Percentiles rank a stretch among this genome's conserved stretches.
Conservation (phyloP, 306 rosid genomes). For the Hippophae gyantsensis region DNA sequence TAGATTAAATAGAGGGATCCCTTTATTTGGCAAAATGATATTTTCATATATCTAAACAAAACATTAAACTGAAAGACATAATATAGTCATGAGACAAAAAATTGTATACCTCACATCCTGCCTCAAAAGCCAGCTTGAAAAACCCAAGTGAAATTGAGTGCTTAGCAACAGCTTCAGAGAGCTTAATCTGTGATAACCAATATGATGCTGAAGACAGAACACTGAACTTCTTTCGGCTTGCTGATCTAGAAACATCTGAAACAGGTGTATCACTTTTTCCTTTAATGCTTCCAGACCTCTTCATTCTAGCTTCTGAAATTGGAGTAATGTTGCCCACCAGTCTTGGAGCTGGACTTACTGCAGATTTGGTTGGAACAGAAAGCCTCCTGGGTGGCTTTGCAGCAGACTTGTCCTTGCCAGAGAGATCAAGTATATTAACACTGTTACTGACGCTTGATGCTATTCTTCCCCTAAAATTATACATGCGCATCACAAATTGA, state of each 20-base stretch:
- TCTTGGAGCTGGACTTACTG: slow-evolving; percentile 46
- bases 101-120: slow-evolving; percentile 65
- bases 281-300: slow-evolving; percentile 32
- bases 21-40: too few species aligned
- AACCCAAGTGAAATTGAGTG: slow-evolving; percentile 80
- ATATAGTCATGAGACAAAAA: too few species aligned
- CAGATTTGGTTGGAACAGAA: slow-evolving; percentile 53
- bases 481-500: too few species aligned
- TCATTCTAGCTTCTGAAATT: slow-evolving; percentile 48
- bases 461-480: slow-evolving; percentile 36
- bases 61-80: too few species aligned
- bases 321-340: slow-evolving; percentile 52
- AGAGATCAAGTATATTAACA: slow-evolving; percentile 63
- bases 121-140: slow-evolving; percentile 76
- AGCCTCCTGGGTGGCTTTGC: slow-evolving; percentile 87
- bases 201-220: slow-evolving; percentile 63
- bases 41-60: too few species aligned
- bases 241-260: slow-evolving; percentile 46
- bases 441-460: slow-evolving; percentile 61
- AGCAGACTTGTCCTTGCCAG: slow-evolving; percentile 66
- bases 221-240: slow-evolving; percentile 44
- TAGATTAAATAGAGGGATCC: too few species aligned
- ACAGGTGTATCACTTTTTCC: slow-evolving; percentile 53
- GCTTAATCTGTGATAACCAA: slow-evolving; percentile 80
- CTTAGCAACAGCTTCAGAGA: slow-evolving; percentile 63